These are phyloP conservation scores for Aspergillus calidoustus DNA, from an alignment of 2,329 filamentous ascomycete species.

Conservation along the genomic window DNA sequence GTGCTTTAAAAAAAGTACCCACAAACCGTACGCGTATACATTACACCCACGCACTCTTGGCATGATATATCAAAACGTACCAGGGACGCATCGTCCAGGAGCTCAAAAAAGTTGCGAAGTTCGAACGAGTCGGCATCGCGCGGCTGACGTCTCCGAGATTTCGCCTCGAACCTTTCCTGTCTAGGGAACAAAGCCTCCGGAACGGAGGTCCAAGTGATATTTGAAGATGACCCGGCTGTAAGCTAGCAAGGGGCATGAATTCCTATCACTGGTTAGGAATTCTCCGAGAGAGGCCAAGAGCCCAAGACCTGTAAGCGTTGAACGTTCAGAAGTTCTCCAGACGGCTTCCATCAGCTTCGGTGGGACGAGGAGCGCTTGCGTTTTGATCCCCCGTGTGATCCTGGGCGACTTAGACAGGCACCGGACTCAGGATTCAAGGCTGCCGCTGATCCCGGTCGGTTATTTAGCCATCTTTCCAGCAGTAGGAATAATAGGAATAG, in stretches of 20 bases:
- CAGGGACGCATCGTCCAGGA: background rate
- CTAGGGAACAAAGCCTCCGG: conserved; percentile 1
- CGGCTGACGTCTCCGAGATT: conserved; percentile 15
- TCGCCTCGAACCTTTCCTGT: conserved; percentile 14
- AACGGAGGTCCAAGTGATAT: background rate
- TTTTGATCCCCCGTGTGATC: background rate
- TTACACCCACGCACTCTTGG: conserved; percentile 7
- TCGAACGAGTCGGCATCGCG: conserved; percentile 4
- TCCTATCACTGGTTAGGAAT: conserved; percentile 15
- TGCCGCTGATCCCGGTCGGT: background rate
- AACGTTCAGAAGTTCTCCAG: background rate
- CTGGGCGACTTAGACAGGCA: background rate
- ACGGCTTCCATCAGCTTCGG: conserved; percentile 7
- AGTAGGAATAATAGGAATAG: background rate
- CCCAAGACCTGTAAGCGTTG: background rate
- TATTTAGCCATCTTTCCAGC: background rate
- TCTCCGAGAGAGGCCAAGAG: conserved; percentile 15
- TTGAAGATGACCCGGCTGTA: background rate
- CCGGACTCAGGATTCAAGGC: background rate
- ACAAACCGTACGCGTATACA: background rate
- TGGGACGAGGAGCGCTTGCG: background rate
- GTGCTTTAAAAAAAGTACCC: background rate
- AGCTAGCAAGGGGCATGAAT: conserved; percentile 1
- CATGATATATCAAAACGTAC: background rate
- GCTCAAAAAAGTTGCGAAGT: background rate